Evolutionary conservation across 352 stramenopile species (phyloP).

Genomic region (Phytophthora cryptogea): DNA sequence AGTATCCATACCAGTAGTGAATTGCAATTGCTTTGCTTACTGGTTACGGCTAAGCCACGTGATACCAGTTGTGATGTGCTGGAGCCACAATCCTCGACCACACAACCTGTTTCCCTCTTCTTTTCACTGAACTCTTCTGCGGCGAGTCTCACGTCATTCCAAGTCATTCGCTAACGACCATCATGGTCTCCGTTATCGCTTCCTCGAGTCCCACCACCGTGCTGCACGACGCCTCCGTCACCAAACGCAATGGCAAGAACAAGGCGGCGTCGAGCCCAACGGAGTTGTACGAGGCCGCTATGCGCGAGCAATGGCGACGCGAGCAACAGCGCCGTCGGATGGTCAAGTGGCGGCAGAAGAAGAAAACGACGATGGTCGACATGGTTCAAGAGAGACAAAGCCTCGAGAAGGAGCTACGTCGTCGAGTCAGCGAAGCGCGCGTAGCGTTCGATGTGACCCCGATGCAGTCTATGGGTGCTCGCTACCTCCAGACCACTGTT

Average conservation of each 20-base stretch:
- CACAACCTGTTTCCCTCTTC: not conserved
- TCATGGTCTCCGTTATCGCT: not conserved
- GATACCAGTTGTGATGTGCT: not conserved
- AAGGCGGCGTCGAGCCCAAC: not conserved
- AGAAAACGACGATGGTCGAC: not conserved
- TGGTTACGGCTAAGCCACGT: not conserved
- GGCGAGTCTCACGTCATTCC: not conserved
- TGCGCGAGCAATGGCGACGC: not conserved
- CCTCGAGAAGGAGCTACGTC: conserved; percentile 11
- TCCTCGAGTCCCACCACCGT: not conserved
- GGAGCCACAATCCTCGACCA: not conserved
- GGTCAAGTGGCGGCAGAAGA: not conserved
- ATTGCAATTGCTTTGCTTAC: no score
- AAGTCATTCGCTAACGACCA: not conserved
- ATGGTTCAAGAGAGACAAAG: conserved; percentile 2
- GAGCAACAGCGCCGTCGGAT: not conserved
- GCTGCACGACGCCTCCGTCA: not conserved
- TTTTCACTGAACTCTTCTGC: not conserved
- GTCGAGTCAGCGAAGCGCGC: not conserved
- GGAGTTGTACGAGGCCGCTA: not conserved
- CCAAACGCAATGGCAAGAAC: not conserved
- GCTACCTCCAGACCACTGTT: not conserved
- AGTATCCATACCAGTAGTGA: no score
- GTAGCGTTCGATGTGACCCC: not conserved
- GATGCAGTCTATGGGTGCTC: not conserved